Evolutionary conservation across 2,329 filamentous ascomycete species (phyloP).

Genomic region (Aureobasidium lini): DNA sequence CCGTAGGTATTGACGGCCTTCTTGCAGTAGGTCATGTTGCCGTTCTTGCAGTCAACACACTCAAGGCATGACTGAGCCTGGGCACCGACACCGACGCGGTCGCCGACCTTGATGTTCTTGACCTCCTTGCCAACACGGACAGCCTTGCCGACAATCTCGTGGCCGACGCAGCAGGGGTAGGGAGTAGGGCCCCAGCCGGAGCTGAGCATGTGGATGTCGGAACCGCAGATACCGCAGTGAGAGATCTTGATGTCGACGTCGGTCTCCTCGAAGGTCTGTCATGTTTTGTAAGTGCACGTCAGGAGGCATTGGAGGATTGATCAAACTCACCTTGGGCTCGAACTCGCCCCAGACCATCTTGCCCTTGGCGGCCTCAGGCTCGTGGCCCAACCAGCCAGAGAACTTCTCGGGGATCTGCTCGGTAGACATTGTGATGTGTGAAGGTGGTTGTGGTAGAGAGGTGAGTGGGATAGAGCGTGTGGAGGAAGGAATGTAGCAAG

Average conservation of each 20-base stretch:
- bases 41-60: slow-evolving; percentile 46
- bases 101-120: slow-evolving; percentile 24
- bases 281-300: slow-evolving; percentile 10
- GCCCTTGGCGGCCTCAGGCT: slow-evolving; percentile 42
- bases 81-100: slow-evolving; percentile 43
- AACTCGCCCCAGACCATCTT: slow-evolving; percentile 49
- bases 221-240: slow-evolving; percentile 32
- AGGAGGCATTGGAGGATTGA: background rate
- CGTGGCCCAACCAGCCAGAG: slow-evolving; percentile 51
- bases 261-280: slow-evolving; percentile 33
- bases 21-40: slow-evolving; percentile 27
- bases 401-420: slow-evolving; percentile 39
- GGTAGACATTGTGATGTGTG: slow-evolving; percentile 20
- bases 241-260: slow-evolving; percentile 36
- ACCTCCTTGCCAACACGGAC: slow-evolving; percentile 22
- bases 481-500: background rate
- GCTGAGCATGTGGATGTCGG: slow-evolving; percentile 24
- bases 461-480: background rate
- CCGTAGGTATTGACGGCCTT: slow-evolving; percentile 26
- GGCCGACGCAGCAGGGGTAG: slow-evolving; percentile 26
- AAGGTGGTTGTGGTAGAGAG: background rate
- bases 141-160: slow-evolving; percentile 23
- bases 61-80: slow-evolving; percentile 41
- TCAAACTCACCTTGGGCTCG: slow-evolving; percentile 31
- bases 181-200: slow-evolving; percentile 34